phyloP scores from a whole-genome alignment of 306 rosid genomes.

The Calophaca sinica region DNA sequence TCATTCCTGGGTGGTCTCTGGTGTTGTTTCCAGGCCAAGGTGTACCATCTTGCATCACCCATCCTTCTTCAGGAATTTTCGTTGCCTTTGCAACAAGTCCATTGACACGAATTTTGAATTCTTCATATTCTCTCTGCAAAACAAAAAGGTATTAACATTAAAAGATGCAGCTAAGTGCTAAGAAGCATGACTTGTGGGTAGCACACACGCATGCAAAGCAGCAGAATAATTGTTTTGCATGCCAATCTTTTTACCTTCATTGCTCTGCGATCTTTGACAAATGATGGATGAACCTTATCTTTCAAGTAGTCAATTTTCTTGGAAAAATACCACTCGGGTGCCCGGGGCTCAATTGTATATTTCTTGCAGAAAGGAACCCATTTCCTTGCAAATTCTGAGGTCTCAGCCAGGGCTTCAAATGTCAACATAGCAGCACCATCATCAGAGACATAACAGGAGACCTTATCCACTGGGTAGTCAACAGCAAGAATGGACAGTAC shows the following conservation, averaged over 20 bases:
- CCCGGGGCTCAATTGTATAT: slow-evolving; percentile 89
- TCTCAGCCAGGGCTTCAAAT: slow-evolving; percentile 94
- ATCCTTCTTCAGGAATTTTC: slow-evolving; percentile 93
- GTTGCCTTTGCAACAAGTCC: slow-evolving; percentile 89
- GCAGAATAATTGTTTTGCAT: slow-evolving; percentile 22
- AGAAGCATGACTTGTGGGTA: slow-evolving; percentile 4
- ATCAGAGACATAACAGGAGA: slow-evolving; percentile 97
- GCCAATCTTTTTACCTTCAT: slow-evolving; percentile 74
- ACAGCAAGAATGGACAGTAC: slow-evolving; percentile 93
- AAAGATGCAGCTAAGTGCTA: slow-evolving; percentile 22
- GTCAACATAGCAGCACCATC: slow-evolving; percentile 99
- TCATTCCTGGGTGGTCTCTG: slow-evolving; percentile 99
- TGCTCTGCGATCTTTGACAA: slow-evolving; percentile 96
- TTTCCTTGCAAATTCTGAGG: slow-evolving; percentile 89
- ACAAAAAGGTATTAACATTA: slow-evolving; percentile 28
- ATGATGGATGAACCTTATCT: slow-evolving; percentile 93
- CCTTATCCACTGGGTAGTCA: slow-evolving; percentile 97
- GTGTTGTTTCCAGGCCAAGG: slow-evolving; percentile 99
- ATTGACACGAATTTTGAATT: slow-evolving; percentile 87
- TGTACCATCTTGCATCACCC: slow-evolving; percentile 99
- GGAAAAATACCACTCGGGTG: slow-evolving; percentile 97
- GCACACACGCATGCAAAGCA: neutral
- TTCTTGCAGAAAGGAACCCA: slow-evolving; percentile 97
- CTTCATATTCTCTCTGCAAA: slow-evolving; percentile 92
- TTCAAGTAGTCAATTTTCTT: slow-evolving; percentile 95